Base-by-base conservation (phyloP, 2,329 filamentous ascomycete species). In the Anthostomella pinea region DNA sequence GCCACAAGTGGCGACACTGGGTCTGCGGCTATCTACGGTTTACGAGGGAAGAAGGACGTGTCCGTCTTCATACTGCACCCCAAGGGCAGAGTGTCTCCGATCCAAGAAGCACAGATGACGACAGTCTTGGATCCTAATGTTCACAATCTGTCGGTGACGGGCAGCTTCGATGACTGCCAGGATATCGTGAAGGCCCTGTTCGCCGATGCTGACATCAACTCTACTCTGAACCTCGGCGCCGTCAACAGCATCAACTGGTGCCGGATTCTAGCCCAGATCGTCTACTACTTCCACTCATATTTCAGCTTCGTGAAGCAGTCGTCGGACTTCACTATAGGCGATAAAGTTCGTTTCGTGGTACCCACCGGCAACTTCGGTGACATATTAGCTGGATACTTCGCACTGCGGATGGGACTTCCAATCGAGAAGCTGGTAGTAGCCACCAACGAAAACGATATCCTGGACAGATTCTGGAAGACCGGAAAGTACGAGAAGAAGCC, bases 201-300 rank as follows among this genome's bases (percentile, higher is more conserved):
- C 59, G 83, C 81, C 46, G 91, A 98, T 54, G 72, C 83, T 3
- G 81, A 89, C 37, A 85, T 87, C 60, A 97, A 97, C 72, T 70
- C 76, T 51, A 81, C 78, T 2, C 79, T 91, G 57, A 88, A 87
- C 51, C 83, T 97, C 27, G 91, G 86, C 25, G 91, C 93, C 27
- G 88, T 97, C 51, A 97, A 97, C 72, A 93, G 86, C 29, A 97
- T 97, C 69, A 97, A 97, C 69, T 96, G 85, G 78, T 86, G 90
- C 2, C 78, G 93, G 52, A 97, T 98, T 52, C 77, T 98, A 23
- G 91, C 93, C 9, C 93, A 98, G 69, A 96, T 95, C 48, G 88
- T 87, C 43, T 97, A 95, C 75, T 98, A 95, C 73, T 95, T 96
- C 72, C 75, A 93, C 65, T 82, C 93, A 9, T 97, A 97, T 73